Base-by-base conservation (phyloP, 2,329 filamentous ascomycete genomes). In the Pyrenophora tritici-repentis region DNA sequence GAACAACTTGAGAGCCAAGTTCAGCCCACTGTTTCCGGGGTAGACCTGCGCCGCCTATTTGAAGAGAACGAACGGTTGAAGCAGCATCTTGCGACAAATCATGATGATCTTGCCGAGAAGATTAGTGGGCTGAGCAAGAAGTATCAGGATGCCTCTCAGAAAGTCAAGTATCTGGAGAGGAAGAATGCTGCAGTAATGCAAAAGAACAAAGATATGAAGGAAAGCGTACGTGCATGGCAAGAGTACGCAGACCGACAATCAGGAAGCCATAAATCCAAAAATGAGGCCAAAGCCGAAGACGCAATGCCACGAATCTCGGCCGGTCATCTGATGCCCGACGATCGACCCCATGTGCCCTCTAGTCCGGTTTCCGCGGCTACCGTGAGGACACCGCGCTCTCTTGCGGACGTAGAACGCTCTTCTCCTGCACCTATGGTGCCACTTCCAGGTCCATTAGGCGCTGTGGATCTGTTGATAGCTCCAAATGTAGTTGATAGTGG, bases 201-300 rank as follows among this genome's bases (percentile, higher is more conserved):
- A 37, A 70, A 72, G 45, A 72, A 74, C 44, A 67, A 62, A 37
- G 65, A 73, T 2, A 74, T 75, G 63, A 78, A 77, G 46, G 64
- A 73, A 12, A 73, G 56, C 29, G 71, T 73, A 6, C 68, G 63
- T 35, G 67, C 67, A 22, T 75, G 73, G 73, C 70, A 73, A 50
- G 61, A 67, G 17, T 74, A 72, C 37, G 63, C 59, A 36, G 69
- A 73, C 43, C 68, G 63, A 9, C 62, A 71, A 22, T 53, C 59
- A 4, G 63, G 58, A 13, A 66, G 61, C 29, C 61, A 59, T 29
- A 64, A 59, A 53, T 42, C 47, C 22, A 65, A 66, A 43, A 26
- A n/a, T 6, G 47, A 62, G 31, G 32, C 24, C 7, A 58, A 49
- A 47, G 18, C 52, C 10, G 53, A 53, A 5, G 53, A 49, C 12